phyloP scores from a whole-genome alignment of 208 protist genomes.

The Blastocrithidia nonstop region DNA sequence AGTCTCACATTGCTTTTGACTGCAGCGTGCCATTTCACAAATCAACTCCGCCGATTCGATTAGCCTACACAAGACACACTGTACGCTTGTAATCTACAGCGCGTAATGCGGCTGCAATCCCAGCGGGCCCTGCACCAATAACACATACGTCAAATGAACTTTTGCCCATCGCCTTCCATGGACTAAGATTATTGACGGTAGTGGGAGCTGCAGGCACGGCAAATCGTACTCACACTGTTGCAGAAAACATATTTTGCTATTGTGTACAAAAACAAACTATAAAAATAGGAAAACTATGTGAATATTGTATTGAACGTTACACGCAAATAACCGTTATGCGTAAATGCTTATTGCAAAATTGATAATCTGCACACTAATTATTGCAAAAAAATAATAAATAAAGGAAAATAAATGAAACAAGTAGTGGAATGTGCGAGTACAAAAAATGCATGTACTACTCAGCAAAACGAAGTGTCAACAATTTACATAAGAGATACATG shows the following conservation, averaged over 20 bases:
- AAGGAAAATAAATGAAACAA: too few relatives aligned
- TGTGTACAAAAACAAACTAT: too few relatives aligned
- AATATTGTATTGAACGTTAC: not conserved
- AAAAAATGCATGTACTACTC: too few relatives aligned
- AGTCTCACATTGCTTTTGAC: constrained; percentile 77
- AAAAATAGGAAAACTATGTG: too few relatives aligned
- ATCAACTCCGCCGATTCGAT: constrained; percentile 41
- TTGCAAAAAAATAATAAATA: too few relatives aligned
- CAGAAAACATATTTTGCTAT: not conserved
- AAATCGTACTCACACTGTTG: not conserved
- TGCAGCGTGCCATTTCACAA: constrained; percentile 70
- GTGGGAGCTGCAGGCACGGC: not conserved
- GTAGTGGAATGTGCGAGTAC: too few relatives aligned
- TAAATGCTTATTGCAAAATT: too few relatives aligned
- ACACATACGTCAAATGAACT: constrained; percentile 62
- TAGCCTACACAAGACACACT: constrained; percentile 54
- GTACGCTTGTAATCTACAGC: constrained; percentile 57
- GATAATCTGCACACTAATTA: too few relatives aligned
- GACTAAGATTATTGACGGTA: constrained; percentile 1
- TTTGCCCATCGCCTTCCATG: constrained; percentile 8
- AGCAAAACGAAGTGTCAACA: too few relatives aligned
- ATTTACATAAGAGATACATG: too few relatives aligned
- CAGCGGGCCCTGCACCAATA: constrained; percentile 60
- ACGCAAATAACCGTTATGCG: not conserved
- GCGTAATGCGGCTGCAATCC: constrained; percentile 52